phyloP scores from a whole-genome alignment of 441 rosid species.

The Gossypium trilobum region DNA sequence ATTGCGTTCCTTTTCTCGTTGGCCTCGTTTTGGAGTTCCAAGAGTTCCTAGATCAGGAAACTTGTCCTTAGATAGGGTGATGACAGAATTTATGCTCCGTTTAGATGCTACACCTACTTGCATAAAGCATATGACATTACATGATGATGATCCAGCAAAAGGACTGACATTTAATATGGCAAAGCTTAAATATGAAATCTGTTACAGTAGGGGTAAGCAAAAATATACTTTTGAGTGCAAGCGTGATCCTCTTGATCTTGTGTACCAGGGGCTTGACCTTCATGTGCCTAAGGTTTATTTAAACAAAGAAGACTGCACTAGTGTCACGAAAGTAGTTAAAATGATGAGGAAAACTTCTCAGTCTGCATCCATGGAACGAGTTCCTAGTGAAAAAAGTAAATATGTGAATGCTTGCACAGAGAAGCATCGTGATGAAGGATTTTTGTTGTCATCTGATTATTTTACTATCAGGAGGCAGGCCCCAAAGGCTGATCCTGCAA shows the following conservation, averaged over 20 bases:
- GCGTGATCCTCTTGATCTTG: conserved; percentile 91
- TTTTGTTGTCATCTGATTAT: conserved; percentile 86
- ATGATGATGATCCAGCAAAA: conserved; percentile 88
- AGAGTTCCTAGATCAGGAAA: conserved; percentile 79
- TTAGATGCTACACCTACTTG: conserved; percentile 67
- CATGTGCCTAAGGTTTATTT: conserved; percentile 68
- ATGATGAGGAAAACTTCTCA: conserved; percentile 52
- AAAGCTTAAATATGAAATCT: conserved; percentile 77
- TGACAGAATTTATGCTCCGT: conserved; percentile 95
- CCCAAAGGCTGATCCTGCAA: conserved; percentile 82
- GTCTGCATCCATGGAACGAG: conserved; percentile 51
- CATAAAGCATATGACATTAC: conserved; percentile 69
- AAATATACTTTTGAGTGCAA: conserved; percentile 79
- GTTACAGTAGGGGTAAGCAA: conserved; percentile 80
- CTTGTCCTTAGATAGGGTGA: conserved; percentile 79
- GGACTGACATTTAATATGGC: conserved; percentile 74
- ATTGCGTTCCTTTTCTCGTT: conserved; percentile 79
- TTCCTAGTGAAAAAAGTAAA: conserved; percentile 51
- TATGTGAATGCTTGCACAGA: conserved; percentile 38
- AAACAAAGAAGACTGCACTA: conserved; percentile 50
- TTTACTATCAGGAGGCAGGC: conserved; percentile 94
- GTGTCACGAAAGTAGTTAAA: conserved; percentile 47
- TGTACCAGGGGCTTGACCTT: conserved; percentile 92
- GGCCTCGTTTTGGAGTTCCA: conserved; percentile 92
- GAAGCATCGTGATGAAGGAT: conserved; percentile 84